Conservation (phyloP, 176 grass and related monocot genomes). For the Phoenix roebelenii region DNA sequence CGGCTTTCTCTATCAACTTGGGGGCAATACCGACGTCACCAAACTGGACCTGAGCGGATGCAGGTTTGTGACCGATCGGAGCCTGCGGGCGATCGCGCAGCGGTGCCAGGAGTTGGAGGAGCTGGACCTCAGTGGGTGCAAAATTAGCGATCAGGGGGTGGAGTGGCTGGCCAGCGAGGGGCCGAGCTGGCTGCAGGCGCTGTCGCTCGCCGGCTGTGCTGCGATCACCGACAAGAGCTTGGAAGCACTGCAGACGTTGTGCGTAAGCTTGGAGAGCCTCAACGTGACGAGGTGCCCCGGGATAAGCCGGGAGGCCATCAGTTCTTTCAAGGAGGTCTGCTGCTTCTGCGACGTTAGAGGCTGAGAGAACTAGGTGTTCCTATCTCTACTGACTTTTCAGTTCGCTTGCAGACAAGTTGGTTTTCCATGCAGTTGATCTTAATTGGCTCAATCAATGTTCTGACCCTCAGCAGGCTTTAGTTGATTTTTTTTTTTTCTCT, state of each 20-base stretch:
- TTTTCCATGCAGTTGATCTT: too few relatives aligned
- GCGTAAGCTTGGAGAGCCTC: background rate
- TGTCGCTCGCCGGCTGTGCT: background rate
- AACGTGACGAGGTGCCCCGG: background rate
- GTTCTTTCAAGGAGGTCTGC: too few relatives aligned
- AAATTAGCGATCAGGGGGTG: slow-evolving; percentile 2
- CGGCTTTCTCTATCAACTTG: background rate
- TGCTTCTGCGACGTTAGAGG: too few relatives aligned
- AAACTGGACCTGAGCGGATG: background rate
- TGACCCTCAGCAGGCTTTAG: too few relatives aligned
- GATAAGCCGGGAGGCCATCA: background rate
- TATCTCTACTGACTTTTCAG: too few relatives aligned
- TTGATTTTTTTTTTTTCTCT: too few relatives aligned
- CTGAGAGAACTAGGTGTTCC: too few relatives aligned
- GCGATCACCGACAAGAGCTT: background rate
- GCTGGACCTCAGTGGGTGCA: slow-evolving; percentile 7
- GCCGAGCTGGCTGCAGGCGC: background rate
- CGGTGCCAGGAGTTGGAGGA: slow-evolving; percentile 5
- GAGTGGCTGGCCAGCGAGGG: background rate
- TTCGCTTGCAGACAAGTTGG: too few relatives aligned
- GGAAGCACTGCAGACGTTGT: background rate
- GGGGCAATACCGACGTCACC: background rate
- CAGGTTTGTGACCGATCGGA: background rate
- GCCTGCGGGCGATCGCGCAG: slow-evolving; percentile 15
- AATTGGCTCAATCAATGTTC: too few relatives aligned